Conservation (phyloP, 2,329 filamentous ascomycete genomes). For the Emergomyces pasteurianus region DNA sequence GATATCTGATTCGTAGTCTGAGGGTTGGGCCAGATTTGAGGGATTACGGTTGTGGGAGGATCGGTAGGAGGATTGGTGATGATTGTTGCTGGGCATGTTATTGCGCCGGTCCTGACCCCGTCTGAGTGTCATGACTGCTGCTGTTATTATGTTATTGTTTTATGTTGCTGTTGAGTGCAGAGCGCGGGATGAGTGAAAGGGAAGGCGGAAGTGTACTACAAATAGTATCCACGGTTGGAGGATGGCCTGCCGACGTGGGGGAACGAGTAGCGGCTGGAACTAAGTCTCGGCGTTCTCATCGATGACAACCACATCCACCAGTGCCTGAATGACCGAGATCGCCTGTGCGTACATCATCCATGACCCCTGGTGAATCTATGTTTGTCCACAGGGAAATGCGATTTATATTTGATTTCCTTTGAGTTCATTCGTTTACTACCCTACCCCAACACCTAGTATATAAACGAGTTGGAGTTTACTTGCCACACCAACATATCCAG, state of each 20-base stretch:
- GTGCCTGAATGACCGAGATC: not conserved
- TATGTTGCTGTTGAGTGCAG: not conserved
- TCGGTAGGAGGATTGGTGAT: conserved; percentile 7
- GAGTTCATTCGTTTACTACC: not conserved
- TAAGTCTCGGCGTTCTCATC: not conserved
- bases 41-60: conserved; percentile 3
- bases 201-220: not conserved
- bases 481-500: not conserved
- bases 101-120: conserved; percentile 19
- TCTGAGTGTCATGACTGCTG: conserved; percentile 20
- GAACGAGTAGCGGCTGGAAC: not conserved
- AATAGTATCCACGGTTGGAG: no score
- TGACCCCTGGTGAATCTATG: not conserved
- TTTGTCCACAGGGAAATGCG: not conserved
- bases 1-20: conserved; percentile 57
- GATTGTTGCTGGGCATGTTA: conserved; percentile 17
- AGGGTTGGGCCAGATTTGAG: conserved; percentile 16
- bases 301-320: not conserved
- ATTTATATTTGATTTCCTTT: not conserved
- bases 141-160: not conserved
- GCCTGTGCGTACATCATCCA: not conserved
- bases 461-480: not conserved
- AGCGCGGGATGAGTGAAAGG: not conserved
- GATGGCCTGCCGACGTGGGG: no score
- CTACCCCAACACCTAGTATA: not conserved